A percentile compares a stretch with the other conserved stretches of the same genome.
Evolutionary conservation across 352 stramenopile genomes (phyloP).

Genomic region (Poterioochromonas sp.): DNA sequence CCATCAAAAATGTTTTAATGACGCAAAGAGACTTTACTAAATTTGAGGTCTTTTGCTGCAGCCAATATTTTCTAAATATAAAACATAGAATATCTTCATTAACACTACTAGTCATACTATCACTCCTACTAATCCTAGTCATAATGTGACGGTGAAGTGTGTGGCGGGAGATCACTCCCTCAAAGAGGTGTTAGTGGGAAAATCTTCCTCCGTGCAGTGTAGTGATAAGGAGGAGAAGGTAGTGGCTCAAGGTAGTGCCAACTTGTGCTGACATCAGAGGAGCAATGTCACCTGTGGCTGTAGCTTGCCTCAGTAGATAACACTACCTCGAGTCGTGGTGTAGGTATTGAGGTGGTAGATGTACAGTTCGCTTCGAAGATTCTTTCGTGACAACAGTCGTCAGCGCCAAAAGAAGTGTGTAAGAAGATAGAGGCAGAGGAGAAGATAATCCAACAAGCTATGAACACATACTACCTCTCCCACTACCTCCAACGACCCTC

Average conservation of each 20-base stretch:
- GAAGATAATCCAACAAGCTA: slow-evolving; percentile 5
- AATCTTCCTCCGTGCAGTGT: no score
- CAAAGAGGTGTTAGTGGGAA: no score
- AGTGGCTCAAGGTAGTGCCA: slow-evolving; percentile 8
- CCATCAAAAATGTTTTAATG: no score
- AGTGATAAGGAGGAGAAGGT: slow-evolving; percentile 10
- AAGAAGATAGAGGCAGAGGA: slow-evolving; percentile 11
- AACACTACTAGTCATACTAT: no score
- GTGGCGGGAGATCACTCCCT: no score
- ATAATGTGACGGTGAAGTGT: no score
- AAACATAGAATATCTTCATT: no score
- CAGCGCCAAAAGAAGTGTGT: slow-evolving; percentile 4
- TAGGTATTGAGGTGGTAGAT: not conserved
- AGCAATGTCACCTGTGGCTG: slow-evolving; percentile 4
- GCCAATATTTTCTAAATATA: no score
- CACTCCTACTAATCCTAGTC: no score
- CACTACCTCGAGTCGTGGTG: not conserved
- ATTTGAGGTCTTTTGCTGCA: no score
- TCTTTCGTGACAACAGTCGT: slow-evolving; percentile 19
- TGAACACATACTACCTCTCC: slow-evolving; percentile 3
- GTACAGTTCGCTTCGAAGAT: slow-evolving; percentile 4
- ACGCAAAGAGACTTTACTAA: no score
- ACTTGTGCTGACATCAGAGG: slow-evolving; percentile 2
- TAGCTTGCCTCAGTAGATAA: slow-evolving; percentile 5
- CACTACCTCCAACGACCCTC: slow-evolving; percentile 2